Evolutionary conservation across 2,329 filamentous ascomycete genomes (phyloP), one percentile per base, ranked within the genome.

Genomic region (Nigrograna mackinnonii): DNA sequence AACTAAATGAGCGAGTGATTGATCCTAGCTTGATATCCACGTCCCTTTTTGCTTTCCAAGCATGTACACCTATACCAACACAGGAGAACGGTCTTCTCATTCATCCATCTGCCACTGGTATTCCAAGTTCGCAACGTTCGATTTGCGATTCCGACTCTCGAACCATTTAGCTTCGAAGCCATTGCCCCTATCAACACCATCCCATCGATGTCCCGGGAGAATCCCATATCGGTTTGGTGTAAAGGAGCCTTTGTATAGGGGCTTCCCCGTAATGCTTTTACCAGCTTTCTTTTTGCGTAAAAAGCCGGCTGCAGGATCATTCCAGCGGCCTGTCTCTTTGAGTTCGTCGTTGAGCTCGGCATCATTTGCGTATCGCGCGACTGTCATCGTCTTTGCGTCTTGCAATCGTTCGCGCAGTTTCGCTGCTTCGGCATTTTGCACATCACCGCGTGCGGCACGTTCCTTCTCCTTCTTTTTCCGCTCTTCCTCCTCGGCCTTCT

Each of bases 101-200:
- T 91, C 89, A 72, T 96, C 94, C 86, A 95, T 94, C 76, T 96
- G 89, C 94, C 92, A 99, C 22, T 87, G 84, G 69, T 96, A 97
- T 58, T 92, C 85, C 60, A 97, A 69, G 22, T 86, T 86, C 68
- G 88, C 87, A 56, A 87, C 83, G 64, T 91, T 84, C 58, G 85
- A 83, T 54, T 82, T 82, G 54, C 83, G 77, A 67, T 96, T 96
- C 53, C 91, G 76, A 2, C 91, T 89, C 66, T 87, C 90, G 72
- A 97, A 97, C 73, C 91, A 87, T 64, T 96, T 86, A 49, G 83
- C 87, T 73, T 99, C 94, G 65, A 96, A 97, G 0, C 92, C 92
- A 71, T 90, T 99, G 16, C 89, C 79, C 52, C 94, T 79, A 75
- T 99, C 94, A 14, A 99, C 94, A 5, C 95, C 94, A 75, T 99